phyloP scores from a whole-genome alignment of 2,329 filamentous ascomycete species.

The Fusarium transvaalense region DNA sequence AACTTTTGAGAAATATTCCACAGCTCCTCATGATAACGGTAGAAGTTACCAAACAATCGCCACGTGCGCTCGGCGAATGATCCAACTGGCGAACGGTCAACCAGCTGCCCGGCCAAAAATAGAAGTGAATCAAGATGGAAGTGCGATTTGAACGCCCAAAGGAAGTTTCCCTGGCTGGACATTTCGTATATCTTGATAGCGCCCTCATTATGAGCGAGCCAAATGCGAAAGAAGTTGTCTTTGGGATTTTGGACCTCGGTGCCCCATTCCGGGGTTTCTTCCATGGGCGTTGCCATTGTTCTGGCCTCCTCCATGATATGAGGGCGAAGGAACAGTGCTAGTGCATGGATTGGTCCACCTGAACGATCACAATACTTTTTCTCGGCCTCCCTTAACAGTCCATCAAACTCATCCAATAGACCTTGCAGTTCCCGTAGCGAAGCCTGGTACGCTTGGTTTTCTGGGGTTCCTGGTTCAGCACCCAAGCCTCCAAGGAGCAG shows the following conservation, averaged over 20 bases:
- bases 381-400: not conserved
- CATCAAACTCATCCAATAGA: constrained; percentile 4
- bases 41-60: constrained; percentile 9
- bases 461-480: constrained; percentile 9
- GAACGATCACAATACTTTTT: constrained; percentile 7
- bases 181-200: not conserved
- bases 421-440: not conserved
- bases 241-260: not conserved
- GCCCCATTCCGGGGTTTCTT: constrained; percentile 17
- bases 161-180: not conserved
- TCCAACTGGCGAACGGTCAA: not conserved
- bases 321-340: not conserved
- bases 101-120: constrained; percentile 1
- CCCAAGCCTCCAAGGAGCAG: constrained; percentile 4
- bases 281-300: constrained; percentile 2
- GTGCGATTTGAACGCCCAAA: not conserved
- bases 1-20: constrained; percentile 1
- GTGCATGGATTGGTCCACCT: not conserved
- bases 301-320: constrained; percentile 1
- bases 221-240: constrained; percentile 21
- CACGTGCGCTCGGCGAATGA: constrained; percentile 10
- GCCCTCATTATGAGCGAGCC: constrained; percentile 12
- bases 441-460: not conserved
- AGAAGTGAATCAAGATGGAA: constrained; percentile 15
- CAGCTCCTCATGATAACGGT: constrained; percentile 1